Base-by-base conservation (phyloP, 805 yeast genomes). In the Zygotorulaspora chibaensis region DNA sequence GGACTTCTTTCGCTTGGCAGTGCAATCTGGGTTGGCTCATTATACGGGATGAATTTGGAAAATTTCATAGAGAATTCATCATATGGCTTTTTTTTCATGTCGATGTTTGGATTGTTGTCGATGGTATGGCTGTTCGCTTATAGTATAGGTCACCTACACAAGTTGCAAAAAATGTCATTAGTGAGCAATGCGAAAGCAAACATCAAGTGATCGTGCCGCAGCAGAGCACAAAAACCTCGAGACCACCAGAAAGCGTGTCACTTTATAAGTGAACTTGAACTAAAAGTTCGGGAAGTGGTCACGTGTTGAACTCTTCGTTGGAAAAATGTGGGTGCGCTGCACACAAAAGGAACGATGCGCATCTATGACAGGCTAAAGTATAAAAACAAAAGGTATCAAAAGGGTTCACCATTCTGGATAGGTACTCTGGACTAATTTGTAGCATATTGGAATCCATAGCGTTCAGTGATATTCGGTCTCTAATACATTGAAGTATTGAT, bases 1-100 rank as follows among this genome's bases (percentile, higher is more conserved):
- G 93, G 95, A 0, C 73, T 95, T 46, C 69, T 93, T 29, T 83
- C 96, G 3, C 70, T 90, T 58, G 95, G 95, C 2, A 77, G 83
- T 12, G 84, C 93, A 1, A 70, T 95, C 38, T 87, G 86, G 53
- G 62, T 87, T 12, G 93, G 96, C 1, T 84, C 96, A 0, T 70
- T 88, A 9, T 93, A 90, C 65, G 99, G 99, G 29, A 93, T 93
- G 99, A 93, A 93, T 66, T 70, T 93, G 63, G 87, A 85, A 59
- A 93, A 91, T 66, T 89, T 86, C 60, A 82, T 93, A 17, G 99
- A 93, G 62, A 96, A 89, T 46, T 70, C 81, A 1, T 75, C 77
- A 45, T 74, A 75, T 52, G 96, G 96, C 27, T 86, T 88, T 60
- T 61, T 63, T 3, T 62, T 80, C 1, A 75, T 83, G 5, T 63